These are phyloP conservation scores for Trypanosomatidae sp. DNA, from an alignment of 208 protist genomes.

Conservation along the genomic window DNA sequence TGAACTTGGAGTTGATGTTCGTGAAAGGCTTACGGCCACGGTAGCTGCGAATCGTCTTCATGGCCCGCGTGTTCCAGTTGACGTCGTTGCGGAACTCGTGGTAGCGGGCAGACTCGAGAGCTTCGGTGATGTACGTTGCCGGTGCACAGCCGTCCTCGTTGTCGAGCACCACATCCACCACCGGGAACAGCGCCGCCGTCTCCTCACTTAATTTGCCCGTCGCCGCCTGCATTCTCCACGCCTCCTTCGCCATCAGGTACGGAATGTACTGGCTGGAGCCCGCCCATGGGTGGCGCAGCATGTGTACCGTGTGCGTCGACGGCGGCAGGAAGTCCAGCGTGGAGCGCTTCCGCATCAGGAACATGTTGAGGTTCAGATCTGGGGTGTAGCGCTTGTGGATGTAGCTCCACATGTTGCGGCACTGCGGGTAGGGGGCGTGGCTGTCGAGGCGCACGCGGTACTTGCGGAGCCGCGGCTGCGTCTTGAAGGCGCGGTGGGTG, in stretches of 20 bases:
- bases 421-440: constrained; percentile 21
- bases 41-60: constrained; percentile 10
- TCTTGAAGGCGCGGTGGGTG: constrained; percentile 3
- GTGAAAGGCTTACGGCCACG: constrained; percentile 5
- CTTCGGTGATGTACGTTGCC: constrained; percentile 17
- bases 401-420: constrained; percentile 23
- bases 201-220: too few species aligned
- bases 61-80: background rate
- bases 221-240: too few species aligned
- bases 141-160: constrained; percentile 25
- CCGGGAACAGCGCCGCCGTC: constrained; percentile 22
- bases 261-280: constrained; percentile 22
- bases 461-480: constrained; percentile 19
- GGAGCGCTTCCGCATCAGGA: constrained; percentile 7
- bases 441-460: constrained; percentile 22
- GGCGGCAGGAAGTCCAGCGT: constrained; percentile 13
- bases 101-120: constrained; percentile 5
- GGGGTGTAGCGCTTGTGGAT: constrained; percentile 25
- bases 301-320: constrained; percentile 20
- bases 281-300: constrained; percentile 23
- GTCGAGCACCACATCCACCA: constrained; percentile 21
- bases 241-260: constrained; percentile 25
- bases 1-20: constrained; percentile 25
- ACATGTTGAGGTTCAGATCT: constrained; percentile 20
- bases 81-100: constrained; percentile 14